phyloP scores from a whole-genome alignment of 441 rosid genomes.

The Daphne laureola region DNA sequence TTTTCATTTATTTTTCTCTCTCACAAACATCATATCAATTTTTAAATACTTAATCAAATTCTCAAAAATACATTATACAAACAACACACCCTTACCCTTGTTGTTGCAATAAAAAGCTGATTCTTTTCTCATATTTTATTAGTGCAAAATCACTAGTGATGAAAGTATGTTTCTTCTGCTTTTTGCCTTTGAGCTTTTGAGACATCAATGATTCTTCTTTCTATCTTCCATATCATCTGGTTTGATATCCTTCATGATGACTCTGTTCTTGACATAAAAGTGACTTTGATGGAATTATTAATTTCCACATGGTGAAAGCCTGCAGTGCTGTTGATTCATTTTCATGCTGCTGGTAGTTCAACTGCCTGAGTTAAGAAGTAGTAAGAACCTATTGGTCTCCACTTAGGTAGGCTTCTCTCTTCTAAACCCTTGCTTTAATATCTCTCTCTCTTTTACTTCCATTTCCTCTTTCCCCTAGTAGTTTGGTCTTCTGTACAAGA shows the following conservation, averaged over 20 bases:
- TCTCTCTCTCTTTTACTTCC: not conserved
- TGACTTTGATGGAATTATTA: slow-evolving; percentile 6
- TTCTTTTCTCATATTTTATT: slow-evolving; percentile 15
- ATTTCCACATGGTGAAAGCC: slow-evolving; percentile 15
- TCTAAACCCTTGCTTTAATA: not conserved
- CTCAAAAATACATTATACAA: no score
- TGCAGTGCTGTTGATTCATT: slow-evolving; percentile 13
- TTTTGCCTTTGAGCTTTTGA: slow-evolving; percentile 21
- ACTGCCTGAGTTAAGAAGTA: slow-evolving; percentile 17
- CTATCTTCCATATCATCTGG: slow-evolving; percentile 19
- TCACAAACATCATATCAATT: no score
- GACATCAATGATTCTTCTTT: slow-evolving; percentile 28
- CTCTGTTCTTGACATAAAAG: slow-evolving; percentile 6
- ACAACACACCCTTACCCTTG: no score
- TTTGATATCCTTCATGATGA: slow-evolving; percentile 18
- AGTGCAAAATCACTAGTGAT: slow-evolving; percentile 4
- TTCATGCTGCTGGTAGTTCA: slow-evolving; percentile 26
- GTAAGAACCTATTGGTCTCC: slow-evolving; percentile 9
- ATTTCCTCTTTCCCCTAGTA: not conserved
- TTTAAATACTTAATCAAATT: no score
- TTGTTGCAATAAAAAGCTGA: slow-evolving; percentile 12
- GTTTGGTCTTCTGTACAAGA: slow-evolving; percentile 6
- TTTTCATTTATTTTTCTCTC: no score
- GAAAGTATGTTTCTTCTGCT: slow-evolving; percentile 19
- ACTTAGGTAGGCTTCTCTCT: slow-evolving; percentile 7